Percentiles rank a stretch among this genome's conserved stretches.
These are phyloP conservation scores for Lactarius deliciosus DNA, from an alignment of 768 basidiomycete genomes.

Conservation along the genomic window DNA sequence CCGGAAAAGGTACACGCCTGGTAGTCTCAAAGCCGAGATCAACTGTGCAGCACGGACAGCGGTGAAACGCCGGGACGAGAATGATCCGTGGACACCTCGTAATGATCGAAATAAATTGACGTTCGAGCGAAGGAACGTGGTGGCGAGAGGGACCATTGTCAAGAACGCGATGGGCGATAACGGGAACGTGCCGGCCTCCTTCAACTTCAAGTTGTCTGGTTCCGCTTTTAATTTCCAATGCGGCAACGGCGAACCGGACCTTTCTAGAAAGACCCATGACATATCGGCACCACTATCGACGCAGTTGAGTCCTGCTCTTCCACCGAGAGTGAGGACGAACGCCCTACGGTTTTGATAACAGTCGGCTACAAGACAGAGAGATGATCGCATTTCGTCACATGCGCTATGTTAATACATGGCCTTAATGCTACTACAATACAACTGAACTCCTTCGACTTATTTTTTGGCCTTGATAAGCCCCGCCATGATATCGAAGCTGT, in stretches of 20 bases:
- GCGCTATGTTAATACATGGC: too few species aligned
- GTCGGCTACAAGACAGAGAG: too few species aligned
- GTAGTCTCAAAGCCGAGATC: constrained; percentile 39
- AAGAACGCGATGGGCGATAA: background rate
- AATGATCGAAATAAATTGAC: background rate
- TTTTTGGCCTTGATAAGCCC: constrained; percentile 69
- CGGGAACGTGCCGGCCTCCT: background rate
- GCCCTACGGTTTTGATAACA: too few species aligned
- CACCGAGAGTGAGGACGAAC: too few species aligned
- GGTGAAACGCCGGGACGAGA: constrained; percentile 56
- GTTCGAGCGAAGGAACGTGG: background rate
- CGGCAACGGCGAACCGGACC: background rate
- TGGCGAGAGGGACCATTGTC: background rate
- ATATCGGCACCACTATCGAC: too few species aligned
- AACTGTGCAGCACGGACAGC: constrained; percentile 52
- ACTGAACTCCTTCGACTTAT: constrained; percentile 12
- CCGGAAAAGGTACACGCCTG: constrained; percentile 50
- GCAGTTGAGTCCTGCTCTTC: too few species aligned
- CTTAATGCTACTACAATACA: background rate
- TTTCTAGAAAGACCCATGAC: background rate
- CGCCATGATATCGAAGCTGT: constrained; percentile 93
- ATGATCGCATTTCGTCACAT: too few species aligned
- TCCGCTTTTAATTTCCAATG: background rate
- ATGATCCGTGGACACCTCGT: constrained; percentile 36
- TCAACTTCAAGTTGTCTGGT: background rate